Evolutionary conservation across 1,139 yeast genomes (phyloP).

Genomic region (Candida sojae): DNA sequence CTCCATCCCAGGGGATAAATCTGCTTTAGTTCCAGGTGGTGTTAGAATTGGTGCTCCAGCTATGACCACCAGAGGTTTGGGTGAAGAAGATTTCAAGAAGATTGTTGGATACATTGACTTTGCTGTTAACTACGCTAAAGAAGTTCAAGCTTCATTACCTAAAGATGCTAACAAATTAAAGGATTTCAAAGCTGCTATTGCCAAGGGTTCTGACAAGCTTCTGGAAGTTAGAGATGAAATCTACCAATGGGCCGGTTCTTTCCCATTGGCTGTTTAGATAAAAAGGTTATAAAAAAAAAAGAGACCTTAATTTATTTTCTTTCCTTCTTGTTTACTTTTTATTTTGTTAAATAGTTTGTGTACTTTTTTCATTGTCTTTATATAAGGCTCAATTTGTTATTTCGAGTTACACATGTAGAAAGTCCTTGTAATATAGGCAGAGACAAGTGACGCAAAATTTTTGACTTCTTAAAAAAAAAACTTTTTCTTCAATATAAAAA

Average conservation of each 20-base stretch:
- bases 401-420: too few species aligned
- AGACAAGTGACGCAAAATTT: too few species aligned
- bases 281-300: not conserved
- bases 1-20: conserved; percentile 97
- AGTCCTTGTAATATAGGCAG: too few species aligned
- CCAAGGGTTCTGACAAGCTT: conserved; percentile 66
- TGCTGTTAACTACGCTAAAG: conserved; percentile 78
- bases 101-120: conserved; percentile 83
- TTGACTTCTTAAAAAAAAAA: too few species aligned
- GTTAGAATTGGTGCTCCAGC: conserved; percentile 98
- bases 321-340: too few species aligned
- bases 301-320: not conserved
- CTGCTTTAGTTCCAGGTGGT: conserved; percentile 98
- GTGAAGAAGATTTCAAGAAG: conserved; percentile 79
- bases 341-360: too few species aligned
- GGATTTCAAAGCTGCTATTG: conserved; percentile 84
- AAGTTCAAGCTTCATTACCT: conserved; percentile 74
- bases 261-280: conserved; percentile 79
- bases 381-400: too few species aligned
- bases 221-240: conserved; percentile 74
- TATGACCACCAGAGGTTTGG: conserved; percentile 96
- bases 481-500: too few species aligned
- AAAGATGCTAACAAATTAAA: conserved; percentile 89
- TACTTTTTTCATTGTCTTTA: too few species aligned
- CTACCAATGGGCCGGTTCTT: conserved; percentile 87